Conservation (phyloP, 73 alveolate species). For the Urostyla sp. region DNA sequence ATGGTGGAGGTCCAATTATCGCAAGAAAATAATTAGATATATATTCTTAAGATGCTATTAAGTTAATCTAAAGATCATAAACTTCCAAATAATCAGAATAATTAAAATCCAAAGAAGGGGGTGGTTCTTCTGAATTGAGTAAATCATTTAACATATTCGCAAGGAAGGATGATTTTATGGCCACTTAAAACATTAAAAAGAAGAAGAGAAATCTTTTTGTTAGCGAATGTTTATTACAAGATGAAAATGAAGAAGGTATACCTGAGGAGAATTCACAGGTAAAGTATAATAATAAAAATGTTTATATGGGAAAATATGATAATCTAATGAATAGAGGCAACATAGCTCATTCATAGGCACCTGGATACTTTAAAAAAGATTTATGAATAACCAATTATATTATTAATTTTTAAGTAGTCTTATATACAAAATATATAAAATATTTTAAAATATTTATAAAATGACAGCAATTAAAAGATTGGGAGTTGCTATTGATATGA, state of each 20-base stretch:
- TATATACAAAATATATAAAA: not conserved
- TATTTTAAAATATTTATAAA: no score
- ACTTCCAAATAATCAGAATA: not conserved
- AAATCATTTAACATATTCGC: conserved; percentile 1
- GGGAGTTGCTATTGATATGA: conserved; percentile 40
- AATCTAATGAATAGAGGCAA: no score
- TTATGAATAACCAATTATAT: not conserved
- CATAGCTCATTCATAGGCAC: no score
- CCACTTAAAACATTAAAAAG: not conserved
- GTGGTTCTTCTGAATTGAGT: not conserved
- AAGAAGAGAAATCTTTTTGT: conserved; percentile 36
- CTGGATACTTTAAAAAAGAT: not conserved
- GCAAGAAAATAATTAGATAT: conserved; percentile 39
- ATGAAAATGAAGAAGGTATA: conserved; percentile 32
- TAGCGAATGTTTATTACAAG: conserved; percentile 20
- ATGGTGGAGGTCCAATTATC: conserved; percentile 54
- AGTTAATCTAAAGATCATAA: not conserved
- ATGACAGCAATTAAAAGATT: not conserved
- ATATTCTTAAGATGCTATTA: conserved; percentile 40
- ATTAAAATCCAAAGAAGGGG: not conserved
- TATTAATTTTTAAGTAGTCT: not conserved
- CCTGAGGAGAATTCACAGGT: conserved; percentile 30
- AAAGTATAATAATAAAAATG: no score
- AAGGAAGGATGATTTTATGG: not conserved
- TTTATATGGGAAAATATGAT: no score